Percentiles rank a stretch among this genome's conserved stretches.
Conservation (phyloP, 2,329 filamentous ascomycete species). For the Kalmusia sp. region DNA sequence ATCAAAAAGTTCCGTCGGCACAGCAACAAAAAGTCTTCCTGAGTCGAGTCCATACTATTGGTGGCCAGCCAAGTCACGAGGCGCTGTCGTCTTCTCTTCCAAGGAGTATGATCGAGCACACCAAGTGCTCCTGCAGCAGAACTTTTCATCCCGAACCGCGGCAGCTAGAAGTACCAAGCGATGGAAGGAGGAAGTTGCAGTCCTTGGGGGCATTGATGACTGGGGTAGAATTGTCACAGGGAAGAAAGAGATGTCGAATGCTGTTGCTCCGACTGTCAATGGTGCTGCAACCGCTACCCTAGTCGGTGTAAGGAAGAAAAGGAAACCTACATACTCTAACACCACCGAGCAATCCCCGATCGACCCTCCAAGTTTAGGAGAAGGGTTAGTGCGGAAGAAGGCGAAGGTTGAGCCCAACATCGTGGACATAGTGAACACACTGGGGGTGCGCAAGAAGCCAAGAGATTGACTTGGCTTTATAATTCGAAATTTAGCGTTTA, state of each 20-base stretch:
- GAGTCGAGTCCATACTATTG: conserved; percentile 67
- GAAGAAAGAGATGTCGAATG: conserved; percentile 22
- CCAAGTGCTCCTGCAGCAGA: conserved; percentile 74
- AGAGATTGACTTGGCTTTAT: conserved; percentile 25
- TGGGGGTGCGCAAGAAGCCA: conserved; percentile 44
- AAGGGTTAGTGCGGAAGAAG: conserved; percentile 41
- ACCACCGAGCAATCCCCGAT: conserved; percentile 10
- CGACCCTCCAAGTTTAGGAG: conserved; percentile 23
- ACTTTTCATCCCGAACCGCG: conserved; percentile 72
- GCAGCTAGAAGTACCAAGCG: conserved; percentile 70
- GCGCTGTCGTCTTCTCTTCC: conserved; percentile 68
- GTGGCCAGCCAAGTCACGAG: conserved; percentile 69
- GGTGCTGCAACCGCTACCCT: conserved; percentile 28
- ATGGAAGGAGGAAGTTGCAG: conserved; percentile 73
- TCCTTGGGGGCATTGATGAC: conserved; percentile 38
- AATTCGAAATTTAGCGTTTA: not conserved
- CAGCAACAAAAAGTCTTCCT: conserved; percentile 51
- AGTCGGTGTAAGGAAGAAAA: conserved; percentile 44
- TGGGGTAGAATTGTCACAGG: conserved; percentile 41
- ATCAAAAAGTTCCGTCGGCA: conserved; percentile 53
- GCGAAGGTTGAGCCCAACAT: conserved; percentile 29
- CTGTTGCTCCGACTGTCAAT: conserved; percentile 4
- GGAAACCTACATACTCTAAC: conserved; percentile 31
- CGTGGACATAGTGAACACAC: conserved; percentile 34
- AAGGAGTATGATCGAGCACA: conserved; percentile 70